Percentiles rank a stretch among this genome's conserved stretches.
Conservation (phyloP, 345 rosid species). For the Arabis alpina region DNA sequence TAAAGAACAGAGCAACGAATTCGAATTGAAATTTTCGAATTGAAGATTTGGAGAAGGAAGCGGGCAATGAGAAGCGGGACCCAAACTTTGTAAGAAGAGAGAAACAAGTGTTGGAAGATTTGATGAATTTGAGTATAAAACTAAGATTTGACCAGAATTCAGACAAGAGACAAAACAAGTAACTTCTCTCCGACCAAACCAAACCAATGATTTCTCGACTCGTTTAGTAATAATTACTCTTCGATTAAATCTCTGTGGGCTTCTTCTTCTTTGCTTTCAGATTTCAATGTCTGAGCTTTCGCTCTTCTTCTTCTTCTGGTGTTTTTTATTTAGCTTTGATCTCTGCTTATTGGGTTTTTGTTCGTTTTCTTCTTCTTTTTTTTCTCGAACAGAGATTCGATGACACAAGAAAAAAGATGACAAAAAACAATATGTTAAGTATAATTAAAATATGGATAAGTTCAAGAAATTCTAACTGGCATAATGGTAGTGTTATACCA, state of each 20-base stretch:
- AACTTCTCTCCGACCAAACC: slow-evolving; percentile 43
- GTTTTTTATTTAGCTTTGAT: slow-evolving; percentile 50
- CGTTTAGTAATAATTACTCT: slow-evolving; percentile 20
- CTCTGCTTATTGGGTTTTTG: slow-evolving; percentile 51
- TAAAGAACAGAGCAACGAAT: slow-evolving; percentile 52
- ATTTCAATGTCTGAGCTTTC: slow-evolving; percentile 47
- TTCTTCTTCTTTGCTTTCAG: slow-evolving; percentile 39
- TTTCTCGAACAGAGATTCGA: too few species aligned
- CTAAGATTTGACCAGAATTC: slow-evolving; percentile 49
- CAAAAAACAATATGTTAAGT: too few species aligned
- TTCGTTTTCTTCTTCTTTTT: slow-evolving; percentile 28
- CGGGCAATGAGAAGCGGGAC: slow-evolving; percentile 53
- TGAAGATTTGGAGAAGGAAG: slow-evolving; percentile 20
- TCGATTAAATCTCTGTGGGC: slow-evolving; percentile 30
- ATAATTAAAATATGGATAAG: too few species aligned
- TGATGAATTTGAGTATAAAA: slow-evolving; percentile 45
- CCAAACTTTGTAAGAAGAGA: slow-evolving; percentile 44
- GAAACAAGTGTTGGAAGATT: slow-evolving; percentile 37
- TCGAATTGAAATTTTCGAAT: slow-evolving; percentile 41
- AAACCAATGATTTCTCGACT: slow-evolving; percentile 35
- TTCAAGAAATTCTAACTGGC: too few species aligned
- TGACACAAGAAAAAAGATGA: too few species aligned
- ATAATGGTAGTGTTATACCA: too few species aligned
- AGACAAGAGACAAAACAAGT: slow-evolving; percentile 42
- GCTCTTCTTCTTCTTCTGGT: too few species aligned